These are phyloP conservation scores for Coemansia sp. DNA, from an alignment of 192 early-diverging fungal genomes.

Conservation along the genomic window DNA sequence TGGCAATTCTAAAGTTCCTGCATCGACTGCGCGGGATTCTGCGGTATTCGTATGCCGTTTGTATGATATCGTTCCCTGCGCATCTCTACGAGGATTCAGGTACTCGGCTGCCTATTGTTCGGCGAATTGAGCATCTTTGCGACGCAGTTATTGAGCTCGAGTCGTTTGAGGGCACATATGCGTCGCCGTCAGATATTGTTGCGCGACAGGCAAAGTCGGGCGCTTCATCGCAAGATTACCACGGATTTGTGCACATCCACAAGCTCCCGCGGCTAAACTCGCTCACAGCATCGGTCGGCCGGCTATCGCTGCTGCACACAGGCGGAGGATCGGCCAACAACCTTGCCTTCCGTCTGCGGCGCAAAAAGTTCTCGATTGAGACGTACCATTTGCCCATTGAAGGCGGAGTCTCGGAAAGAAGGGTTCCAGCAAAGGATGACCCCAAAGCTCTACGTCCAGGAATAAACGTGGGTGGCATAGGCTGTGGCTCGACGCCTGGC, in stretches of 20 bases:
- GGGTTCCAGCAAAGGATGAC: slow-evolving; percentile 42
- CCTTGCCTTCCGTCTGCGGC: slow-evolving; percentile 82
- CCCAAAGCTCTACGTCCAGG: slow-evolving; percentile 7
- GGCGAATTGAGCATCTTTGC: slow-evolving; percentile 72
- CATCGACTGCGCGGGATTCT: slow-evolving; percentile 75
- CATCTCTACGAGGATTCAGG: slow-evolving; percentile 64
- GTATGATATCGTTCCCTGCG: slow-evolving; percentile 79
- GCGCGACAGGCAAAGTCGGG: slow-evolving; percentile 56
- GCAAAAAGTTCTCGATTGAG: slow-evolving; percentile 91
- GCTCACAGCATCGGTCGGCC: slow-evolving; percentile 66
- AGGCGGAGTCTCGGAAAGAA: slow-evolving; percentile 71
- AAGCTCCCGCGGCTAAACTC: slow-evolving; percentile 79
- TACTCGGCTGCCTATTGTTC: slow-evolving; percentile 55
- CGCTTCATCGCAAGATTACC: slow-evolving; percentile 68
- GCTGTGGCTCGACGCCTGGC: slow-evolving; percentile 52
- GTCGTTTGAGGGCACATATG: slow-evolving; percentile 80
- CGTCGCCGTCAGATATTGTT: slow-evolving; percentile 46
- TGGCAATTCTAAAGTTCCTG: slow-evolving; percentile 63
- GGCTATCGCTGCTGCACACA: slow-evolving; percentile 62
- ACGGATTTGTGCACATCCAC: slow-evolving; percentile 85
- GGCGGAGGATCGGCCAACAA: slow-evolving; percentile 63
- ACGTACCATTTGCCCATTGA: slow-evolving; percentile 95
- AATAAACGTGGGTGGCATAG: slow-evolving; percentile 19
- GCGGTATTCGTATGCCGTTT: slow-evolving; percentile 71
- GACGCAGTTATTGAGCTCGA: slow-evolving; percentile 89